These are phyloP conservation scores for Cyclotella sp. DNA, from an alignment of 108 stramenopile species.

Conservation along the genomic window DNA sequence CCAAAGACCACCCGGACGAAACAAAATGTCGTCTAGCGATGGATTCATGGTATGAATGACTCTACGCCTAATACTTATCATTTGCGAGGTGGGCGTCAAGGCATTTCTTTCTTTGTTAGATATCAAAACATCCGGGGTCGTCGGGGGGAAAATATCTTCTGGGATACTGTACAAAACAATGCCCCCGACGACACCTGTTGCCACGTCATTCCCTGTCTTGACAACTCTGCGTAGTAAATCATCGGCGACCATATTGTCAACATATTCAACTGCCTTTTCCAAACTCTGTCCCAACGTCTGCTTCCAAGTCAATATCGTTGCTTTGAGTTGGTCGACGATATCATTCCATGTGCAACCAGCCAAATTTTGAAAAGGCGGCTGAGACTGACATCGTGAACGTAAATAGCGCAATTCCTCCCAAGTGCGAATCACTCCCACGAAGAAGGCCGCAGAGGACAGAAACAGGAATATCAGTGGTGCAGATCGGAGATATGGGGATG, in stretches of 20 bases:
- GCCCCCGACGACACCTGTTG: constrained; percentile 24
- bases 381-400: neutral
- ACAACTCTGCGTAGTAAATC: constrained; percentile 21
- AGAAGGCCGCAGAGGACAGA: constrained; percentile 31
- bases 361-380: constrained; percentile 3
- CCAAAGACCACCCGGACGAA: constrained; percentile 46
- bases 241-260: constrained; percentile 41
- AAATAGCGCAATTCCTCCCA: constrained; percentile 1
- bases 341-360: neutral
- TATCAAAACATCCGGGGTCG: neutral
- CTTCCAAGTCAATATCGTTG: neutral
- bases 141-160: constrained; percentile 15
- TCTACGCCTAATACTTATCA: constrained; percentile 20
- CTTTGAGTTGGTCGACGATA: neutral
- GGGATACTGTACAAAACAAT: constrained; percentile 41
- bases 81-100: neutral
- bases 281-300: neutral
- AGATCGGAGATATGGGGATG: constrained; percentile 37
- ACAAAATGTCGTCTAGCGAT: constrained; percentile 31
- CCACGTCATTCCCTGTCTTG: constrained; percentile 15
- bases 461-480: constrained; percentile 25
- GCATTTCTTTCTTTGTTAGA: neutral
- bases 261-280: constrained; percentile 6
- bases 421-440: constrained; percentile 22
- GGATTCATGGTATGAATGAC: constrained; percentile 40